Conservation (phyloP, 2,329 filamentous ascomycete genomes). For the Neonectria magnoliae region DNA sequence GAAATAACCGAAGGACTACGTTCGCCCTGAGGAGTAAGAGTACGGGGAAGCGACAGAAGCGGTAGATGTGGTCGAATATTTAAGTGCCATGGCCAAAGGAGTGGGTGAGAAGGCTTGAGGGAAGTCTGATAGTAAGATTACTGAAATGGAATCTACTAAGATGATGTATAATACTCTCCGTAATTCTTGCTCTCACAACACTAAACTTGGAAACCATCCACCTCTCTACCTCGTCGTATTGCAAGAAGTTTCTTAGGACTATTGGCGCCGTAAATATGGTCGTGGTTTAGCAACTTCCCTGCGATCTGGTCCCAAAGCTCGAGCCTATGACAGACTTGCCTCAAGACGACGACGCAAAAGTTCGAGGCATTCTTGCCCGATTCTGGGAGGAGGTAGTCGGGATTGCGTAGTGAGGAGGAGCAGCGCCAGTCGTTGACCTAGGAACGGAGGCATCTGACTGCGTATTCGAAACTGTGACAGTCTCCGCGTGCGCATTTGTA, state of each 20-base stretch:
- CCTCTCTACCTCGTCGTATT: too few relatives aligned
- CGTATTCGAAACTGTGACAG: not conserved
- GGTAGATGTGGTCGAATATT: not conserved
- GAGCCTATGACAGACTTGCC: too few relatives aligned
- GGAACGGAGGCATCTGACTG: too few relatives aligned
- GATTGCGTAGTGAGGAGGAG: not conserved
- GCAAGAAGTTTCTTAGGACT: too few relatives aligned
- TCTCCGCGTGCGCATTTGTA: not conserved
- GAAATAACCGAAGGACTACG: conserved; percentile 13
- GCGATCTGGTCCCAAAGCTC: too few relatives aligned
- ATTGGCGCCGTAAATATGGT: too few relatives aligned
- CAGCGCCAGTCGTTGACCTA: not conserved
- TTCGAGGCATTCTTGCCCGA: not conserved
- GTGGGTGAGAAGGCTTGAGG: not conserved
- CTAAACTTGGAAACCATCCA: too few relatives aligned
- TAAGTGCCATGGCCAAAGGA: not conserved
- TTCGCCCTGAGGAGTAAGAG: conserved; percentile 6
- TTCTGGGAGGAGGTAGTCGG: not conserved
- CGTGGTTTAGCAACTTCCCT: too few relatives aligned
- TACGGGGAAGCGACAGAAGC: not conserved
- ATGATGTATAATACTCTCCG: too few relatives aligned
- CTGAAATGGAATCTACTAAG: too few relatives aligned
- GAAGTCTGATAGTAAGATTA: not conserved
- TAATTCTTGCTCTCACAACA: too few relatives aligned
- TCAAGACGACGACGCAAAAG: too few relatives aligned